phyloP scores from a whole-genome alignment of 371 early-diverging fungal genomes.

The Gilbertella persicaria region DNA sequence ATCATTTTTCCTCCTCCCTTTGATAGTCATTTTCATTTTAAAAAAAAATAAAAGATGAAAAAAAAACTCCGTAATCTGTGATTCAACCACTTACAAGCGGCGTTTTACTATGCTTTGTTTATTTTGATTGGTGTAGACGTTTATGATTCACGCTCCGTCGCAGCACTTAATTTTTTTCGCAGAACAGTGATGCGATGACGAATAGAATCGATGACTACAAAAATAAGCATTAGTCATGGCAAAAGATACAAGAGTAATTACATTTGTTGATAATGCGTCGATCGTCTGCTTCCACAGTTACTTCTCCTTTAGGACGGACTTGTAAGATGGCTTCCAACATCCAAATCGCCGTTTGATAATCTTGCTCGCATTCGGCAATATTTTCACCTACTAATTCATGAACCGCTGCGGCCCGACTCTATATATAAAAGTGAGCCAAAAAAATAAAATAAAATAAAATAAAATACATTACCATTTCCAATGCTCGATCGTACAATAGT shows the following conservation, averaged over 20 bases:
- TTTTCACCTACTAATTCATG: slow-evolving; percentile 50
- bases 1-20: no score
- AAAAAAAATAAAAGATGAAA: background rate
- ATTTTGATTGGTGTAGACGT: slow-evolving; percentile 18
- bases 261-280: slow-evolving; percentile 58
- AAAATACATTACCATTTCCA: slow-evolving; percentile 22
- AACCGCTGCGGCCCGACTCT: slow-evolving; percentile 32
- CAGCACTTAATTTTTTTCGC: slow-evolving; percentile 33
- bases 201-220: slow-evolving; percentile 50
- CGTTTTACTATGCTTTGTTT: no score
- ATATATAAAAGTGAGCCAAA: background rate
- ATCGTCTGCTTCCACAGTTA: slow-evolving; percentile 61
- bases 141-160: slow-evolving; percentile 16
- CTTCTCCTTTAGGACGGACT: slow-evolving; percentile 42
- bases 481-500: slow-evolving; percentile 65
- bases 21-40: background rate
- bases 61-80: no score
- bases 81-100: no score
- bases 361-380: slow-evolving; percentile 67
- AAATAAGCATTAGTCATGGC: slow-evolving; percentile 1
- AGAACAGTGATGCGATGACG: slow-evolving; percentile 44
- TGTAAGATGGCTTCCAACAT: slow-evolving; percentile 78
- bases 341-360: slow-evolving; percentile 79
- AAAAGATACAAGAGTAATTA: slow-evolving; percentile 25
- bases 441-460: slow-evolving; percentile 34